phyloP scores from a whole-genome alignment of 495 filamentous ascomycete genomes.

The Penicillium coffeae region DNA sequence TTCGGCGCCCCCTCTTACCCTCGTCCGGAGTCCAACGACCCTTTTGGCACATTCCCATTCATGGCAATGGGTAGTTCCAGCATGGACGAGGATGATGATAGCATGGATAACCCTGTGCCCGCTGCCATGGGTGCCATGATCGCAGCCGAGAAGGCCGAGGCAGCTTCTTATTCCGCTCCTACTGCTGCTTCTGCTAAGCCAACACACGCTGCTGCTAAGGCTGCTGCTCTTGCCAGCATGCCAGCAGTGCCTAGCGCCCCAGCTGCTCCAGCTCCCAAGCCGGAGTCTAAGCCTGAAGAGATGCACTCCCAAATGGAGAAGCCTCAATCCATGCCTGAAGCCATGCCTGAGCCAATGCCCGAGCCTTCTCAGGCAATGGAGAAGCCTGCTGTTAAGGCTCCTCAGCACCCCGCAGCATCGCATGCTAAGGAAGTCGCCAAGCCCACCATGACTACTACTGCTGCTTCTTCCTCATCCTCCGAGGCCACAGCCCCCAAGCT shows the following conservation, averaged over 20 bases:
- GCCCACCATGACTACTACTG: neutral
- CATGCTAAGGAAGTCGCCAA: neutral
- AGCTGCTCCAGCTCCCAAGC: neutral
- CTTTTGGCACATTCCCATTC: constrained; percentile 21
- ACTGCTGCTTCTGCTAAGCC: neutral
- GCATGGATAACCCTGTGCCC: constrained; percentile 13
- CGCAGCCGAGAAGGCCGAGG: constrained; percentile 3
- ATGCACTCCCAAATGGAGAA: neutral
- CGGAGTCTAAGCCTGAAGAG: neutral
- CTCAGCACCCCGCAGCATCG: neutral
- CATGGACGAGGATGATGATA: constrained; percentile 11
- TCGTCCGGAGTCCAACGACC: constrained; percentile 2
- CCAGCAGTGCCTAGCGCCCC: neutral
- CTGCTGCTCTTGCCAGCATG: neutral
- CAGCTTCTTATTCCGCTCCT: neutral
- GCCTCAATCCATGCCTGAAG: neutral
- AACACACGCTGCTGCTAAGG: neutral
- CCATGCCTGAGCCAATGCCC: neutral
- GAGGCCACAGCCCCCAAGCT: neutral
- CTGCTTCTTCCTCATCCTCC: neutral
- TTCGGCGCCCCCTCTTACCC: constrained; percentile 18
- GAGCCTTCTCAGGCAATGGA: too few species aligned
- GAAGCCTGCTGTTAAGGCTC: neutral
- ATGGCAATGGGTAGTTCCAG: constrained; percentile 6
- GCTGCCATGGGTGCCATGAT: constrained; percentile 15